Evolutionary conservation across 495 filamentous ascomycete genomes (phyloP), one percentile per base, ranked within the genome.

Genomic region (Aspergillus leporis): DNA sequence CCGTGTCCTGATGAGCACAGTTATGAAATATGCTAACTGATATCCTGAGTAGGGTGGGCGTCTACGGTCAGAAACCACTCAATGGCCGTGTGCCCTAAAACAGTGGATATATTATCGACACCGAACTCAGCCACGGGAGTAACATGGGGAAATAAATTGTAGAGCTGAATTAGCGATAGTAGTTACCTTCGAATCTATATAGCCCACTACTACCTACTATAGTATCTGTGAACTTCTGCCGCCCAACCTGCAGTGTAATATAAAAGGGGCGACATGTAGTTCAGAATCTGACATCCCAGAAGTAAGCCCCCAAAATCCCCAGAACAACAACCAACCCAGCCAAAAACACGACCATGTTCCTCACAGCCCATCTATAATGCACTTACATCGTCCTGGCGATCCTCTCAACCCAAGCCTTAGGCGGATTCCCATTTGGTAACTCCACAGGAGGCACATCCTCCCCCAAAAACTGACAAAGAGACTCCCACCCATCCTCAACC

Each of bases 31-130:
- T 16, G 18, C 9, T 19, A 30, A 41, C 34, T 23, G 50, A 36
- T 53, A 18, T 18, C 2, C 47, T n/a, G 14, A 5, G 21, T 21
- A 64, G 61, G 22, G 56, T 67, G 8, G 53, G 58, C 8, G 65
- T 67, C 28, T 64, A 62, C 19, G 65, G 62, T 16, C 62, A 61
- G 51, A 65, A 65, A 31, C 62, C 59, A 7, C 19, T 38, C 19
- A 12, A 53, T 19, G 21, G 45, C 40, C 28, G 13, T 12, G 19
- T n/a, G 8, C 36, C 36, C 12, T 40, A 40, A n/a, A 12, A 12
- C 10, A 3, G 10, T 40, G 16, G 40, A 36, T 43, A 36, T 43
- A 43, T 36, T 10, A 6, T 28, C 25, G 6, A 28, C 25, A 28
- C 32, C 32, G 32, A 10, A 36, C 32, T 36, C 32, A 36, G 32